A percentile compares a stretch with the other conserved stretches of the same genome.
phyloP scores from a whole-genome alignment of 2,329 filamentous ascomycete species.

The Helicocarpus griseus region DNA sequence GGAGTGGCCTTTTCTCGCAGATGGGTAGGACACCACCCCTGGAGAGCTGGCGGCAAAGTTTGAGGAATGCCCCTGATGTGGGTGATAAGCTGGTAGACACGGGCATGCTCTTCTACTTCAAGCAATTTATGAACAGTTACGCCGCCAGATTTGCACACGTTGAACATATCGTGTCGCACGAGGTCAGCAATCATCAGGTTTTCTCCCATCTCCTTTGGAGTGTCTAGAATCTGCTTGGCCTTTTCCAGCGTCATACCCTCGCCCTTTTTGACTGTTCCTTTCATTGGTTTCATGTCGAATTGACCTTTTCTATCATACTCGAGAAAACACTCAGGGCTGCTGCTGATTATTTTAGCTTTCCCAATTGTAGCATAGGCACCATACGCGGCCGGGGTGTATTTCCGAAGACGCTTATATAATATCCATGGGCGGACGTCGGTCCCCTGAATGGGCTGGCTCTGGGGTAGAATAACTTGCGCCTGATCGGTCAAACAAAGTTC shows the following conservation, averaged over 20 bases:
- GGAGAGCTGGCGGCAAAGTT: constrained; percentile 12
- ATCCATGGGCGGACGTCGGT: constrained; percentile 48
- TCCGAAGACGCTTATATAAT: constrained; percentile 61
- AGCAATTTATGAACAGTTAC: constrained; percentile 73
- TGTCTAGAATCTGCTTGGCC: constrained; percentile 62
- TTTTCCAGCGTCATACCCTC: constrained; percentile 56
- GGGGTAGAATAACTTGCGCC: constrained; percentile 48
- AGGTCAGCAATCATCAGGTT: constrained; percentile 98
- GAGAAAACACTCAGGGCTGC: constrained; percentile 83
- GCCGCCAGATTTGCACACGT: constrained; percentile 63
- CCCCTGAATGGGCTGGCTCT: constrained; percentile 13
- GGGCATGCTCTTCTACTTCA: constrained; percentile 80
- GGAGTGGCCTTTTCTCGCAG: constrained; percentile 6
- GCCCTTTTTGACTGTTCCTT: constrained; percentile 83
- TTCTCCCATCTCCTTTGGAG: constrained; percentile 85
- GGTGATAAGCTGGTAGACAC: constrained; percentile 84
- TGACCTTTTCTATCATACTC: constrained; percentile 46
- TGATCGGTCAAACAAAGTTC: constrained; percentile 75
- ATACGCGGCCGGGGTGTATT: constrained; percentile 70
- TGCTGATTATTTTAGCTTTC: constrained; percentile 62
- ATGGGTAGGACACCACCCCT: not conserved
- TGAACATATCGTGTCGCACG: constrained; percentile 81
- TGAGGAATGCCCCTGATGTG: constrained; percentile 58
- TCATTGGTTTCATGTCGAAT: constrained; percentile 74
- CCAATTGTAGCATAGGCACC: constrained; percentile 69